Evolutionary conservation across 2,329 filamentous ascomycete species (phyloP), one percentile per base, ranked within the genome.

Genomic region (Cercospora sp.): DNA sequence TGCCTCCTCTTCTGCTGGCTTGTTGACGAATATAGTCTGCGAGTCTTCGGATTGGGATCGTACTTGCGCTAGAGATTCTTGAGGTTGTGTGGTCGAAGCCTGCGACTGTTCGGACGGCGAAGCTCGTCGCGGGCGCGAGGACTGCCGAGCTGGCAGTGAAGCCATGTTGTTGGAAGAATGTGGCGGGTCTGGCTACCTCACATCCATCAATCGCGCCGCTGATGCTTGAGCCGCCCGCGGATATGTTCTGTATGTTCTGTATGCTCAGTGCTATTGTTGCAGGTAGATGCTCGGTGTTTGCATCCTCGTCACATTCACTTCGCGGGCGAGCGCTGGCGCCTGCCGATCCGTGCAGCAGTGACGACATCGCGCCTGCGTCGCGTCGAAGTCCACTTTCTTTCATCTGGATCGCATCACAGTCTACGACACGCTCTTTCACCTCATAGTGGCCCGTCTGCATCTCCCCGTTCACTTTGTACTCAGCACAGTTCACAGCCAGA

Each of bases 1-100:
- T 10, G 40, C 43, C 28, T 75, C 70, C 21, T 28, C 60, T 13
- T 69, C 63, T 34, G 71, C 61, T 26, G 72, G 75, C 32, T 77
- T 77, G 70, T 81, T 80, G n/a, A 82, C 75, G 16, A 84, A 77
- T 32, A 84, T 76, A 13, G 81, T 82, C 68, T 83, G 80, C 5
- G 81, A 83, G 74, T 83, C 81, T 71, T 81, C 81, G 5, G 81
- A 83, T 53, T 78, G 76, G 30, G 78, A 76, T 45, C 77, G 78
- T 16, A 68, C 58, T 8, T 74, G 73, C 18, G 75, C 73, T 18
- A 5, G 49, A 6, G 61, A 40, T 7, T 64, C 49, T n/a, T 66
- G 57, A 10, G 70, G 49, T 32, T 69, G 70, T 26, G 71, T 63
- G n/a, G 63, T 65, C 7, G 67, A 45, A 51, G 67, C 55, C 37